Evolutionary conservation across 2,329 filamentous ascomycete species (phyloP), one percentile per base, ranked within the genome.

Genomic region (Berkeleyomyces basicola): DNA sequence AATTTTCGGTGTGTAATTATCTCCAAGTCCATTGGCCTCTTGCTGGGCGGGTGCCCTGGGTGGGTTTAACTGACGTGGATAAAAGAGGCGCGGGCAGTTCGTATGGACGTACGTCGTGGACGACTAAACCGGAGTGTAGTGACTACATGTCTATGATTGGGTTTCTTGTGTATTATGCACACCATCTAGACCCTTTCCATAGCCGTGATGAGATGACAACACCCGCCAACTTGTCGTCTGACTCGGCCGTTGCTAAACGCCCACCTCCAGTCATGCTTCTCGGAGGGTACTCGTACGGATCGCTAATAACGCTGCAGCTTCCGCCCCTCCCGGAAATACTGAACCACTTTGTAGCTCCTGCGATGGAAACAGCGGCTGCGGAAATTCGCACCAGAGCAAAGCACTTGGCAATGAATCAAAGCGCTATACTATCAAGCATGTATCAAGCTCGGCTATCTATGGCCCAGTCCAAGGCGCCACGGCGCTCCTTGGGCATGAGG

Each of bases 201-300:
- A 10, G 66, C 65, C 36, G 63, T 63, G 7, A 59, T 53, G 44
- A 63, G 49, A 36, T 36, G 47, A 23, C 44, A n/a, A 53, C 61
- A n/a, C 55, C 49, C n/a, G 33, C 23, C 9, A 10, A 47, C 9
- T n/a, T 7, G 36, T 16, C 49, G 37, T 31, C 37, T n/a, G 31
- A 39, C 4, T n/a, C 49, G 6, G 11, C 14, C 14, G n/a, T 10
- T 42, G 4, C 37, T 31, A 39, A 44, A 58, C 14, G 14, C 4
- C 53, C 63, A 2, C 67, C 66, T 1, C 74, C 72, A 2, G 62
- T 77, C 58, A 69, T 84, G 2, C 68, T 96, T 4, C 76, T 93
- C 5, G 86, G 81, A 1, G 91, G 91, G 10, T 96, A 96, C 71
- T 96, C 90, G 0, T 96, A 96, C 71, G 93, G 93, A 51, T 88